Percentiles rank a stretch among this genome's conserved stretches.
These are phyloP conservation scores for Coemansia biformis DNA, from an alignment of 192 early-diverging fungal species.

Conservation along the genomic window DNA sequence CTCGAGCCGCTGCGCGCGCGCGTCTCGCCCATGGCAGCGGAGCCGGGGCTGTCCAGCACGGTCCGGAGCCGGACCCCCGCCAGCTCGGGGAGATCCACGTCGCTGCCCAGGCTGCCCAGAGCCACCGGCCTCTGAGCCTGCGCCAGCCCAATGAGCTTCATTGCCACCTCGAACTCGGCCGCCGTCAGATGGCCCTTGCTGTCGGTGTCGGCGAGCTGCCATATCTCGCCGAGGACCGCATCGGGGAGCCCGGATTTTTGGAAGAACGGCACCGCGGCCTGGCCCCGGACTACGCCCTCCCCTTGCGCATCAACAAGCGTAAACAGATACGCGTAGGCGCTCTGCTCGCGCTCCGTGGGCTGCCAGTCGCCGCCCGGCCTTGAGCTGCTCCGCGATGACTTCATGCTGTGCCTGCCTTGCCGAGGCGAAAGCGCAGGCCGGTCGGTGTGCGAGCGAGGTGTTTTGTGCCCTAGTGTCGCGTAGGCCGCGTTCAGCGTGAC, in stretches of 20 bases:
- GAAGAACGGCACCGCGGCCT: slow-evolving; percentile 68
- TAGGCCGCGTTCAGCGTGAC: no score
- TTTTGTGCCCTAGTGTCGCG: no score
- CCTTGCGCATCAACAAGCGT: slow-evolving; percentile 56
- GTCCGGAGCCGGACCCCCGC: slow-evolving; percentile 47
- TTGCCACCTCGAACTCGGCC: slow-evolving; percentile 68
- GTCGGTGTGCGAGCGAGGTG: background rate
- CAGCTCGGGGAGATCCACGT: slow-evolving; percentile 56
- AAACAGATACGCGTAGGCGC: slow-evolving; percentile 58
- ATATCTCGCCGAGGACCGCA: slow-evolving; percentile 67
- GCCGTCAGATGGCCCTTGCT: slow-evolving; percentile 69
- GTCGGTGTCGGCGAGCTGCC: slow-evolving; percentile 78
- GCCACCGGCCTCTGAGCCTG: slow-evolving; percentile 65
- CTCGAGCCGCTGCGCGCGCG: slow-evolving; percentile 34
- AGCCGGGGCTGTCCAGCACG: slow-evolving; percentile 6
- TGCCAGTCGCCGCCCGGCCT: slow-evolving; percentile 34
- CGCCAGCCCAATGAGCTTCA: slow-evolving; percentile 85
- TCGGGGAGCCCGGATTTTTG: slow-evolving; percentile 63
- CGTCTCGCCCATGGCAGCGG: background rate
- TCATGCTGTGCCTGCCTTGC: slow-evolving; percentile 13
- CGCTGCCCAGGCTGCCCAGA: slow-evolving; percentile 43
- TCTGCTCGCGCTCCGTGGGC: slow-evolving; percentile 59
- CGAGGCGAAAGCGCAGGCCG: no score
- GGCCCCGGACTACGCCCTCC: slow-evolving; percentile 62
- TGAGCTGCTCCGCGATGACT: slow-evolving; percentile 12